These are phyloP conservation scores for Irpex rosettiformis DNA, from an alignment of 1,284 basidiomycete species.

Conservation along the genomic window DNA sequence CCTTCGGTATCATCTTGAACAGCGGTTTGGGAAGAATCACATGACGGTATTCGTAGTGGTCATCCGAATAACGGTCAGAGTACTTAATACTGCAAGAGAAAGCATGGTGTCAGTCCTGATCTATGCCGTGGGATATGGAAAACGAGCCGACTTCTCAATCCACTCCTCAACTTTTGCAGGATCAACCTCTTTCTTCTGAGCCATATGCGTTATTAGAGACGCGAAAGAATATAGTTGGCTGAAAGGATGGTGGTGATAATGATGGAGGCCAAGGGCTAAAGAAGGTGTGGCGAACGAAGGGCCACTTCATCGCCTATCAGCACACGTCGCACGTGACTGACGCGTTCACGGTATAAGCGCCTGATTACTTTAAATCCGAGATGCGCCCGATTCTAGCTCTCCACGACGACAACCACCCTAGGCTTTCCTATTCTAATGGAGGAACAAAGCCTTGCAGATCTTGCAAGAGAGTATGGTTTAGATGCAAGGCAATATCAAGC, in stretches of 20 bases:
- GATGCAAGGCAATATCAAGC: conserved; percentile 16
- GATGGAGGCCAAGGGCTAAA: background rate
- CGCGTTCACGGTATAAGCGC: conserved; percentile 4
- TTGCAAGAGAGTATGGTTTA: conserved; percentile 19
- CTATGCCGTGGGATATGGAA: conserved; percentile 6
- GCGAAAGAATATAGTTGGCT: background rate
- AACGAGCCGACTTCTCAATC: conserved; percentile 33
- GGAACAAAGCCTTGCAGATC: conserved; percentile 15
- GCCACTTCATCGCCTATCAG: conserved; percentile 18
- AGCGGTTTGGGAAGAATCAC: conserved; percentile 90
- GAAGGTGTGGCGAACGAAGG: background rate
- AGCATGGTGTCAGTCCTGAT: conserved; percentile 14
- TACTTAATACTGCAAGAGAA: conserved; percentile 64
- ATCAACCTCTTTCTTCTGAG: conserved; percentile 25
- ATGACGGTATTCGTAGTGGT: conserved; percentile 86
- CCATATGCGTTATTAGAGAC: conserved; percentile 14
- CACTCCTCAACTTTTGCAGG: conserved; percentile 59
- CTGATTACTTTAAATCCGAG: conserved; percentile 10
- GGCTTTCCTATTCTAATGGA: too few relatives aligned
- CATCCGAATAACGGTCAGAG: conserved; percentile 81
- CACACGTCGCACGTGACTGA: conserved; percentile 13
- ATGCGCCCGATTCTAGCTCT: background rate
- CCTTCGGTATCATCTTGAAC: conserved; percentile 84
- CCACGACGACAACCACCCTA: background rate
- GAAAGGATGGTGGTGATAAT: conserved; percentile 13